Evolutionary conservation across 2,329 filamentous ascomycete genomes (phyloP).

Genomic region (Fusarium sp.): DNA sequence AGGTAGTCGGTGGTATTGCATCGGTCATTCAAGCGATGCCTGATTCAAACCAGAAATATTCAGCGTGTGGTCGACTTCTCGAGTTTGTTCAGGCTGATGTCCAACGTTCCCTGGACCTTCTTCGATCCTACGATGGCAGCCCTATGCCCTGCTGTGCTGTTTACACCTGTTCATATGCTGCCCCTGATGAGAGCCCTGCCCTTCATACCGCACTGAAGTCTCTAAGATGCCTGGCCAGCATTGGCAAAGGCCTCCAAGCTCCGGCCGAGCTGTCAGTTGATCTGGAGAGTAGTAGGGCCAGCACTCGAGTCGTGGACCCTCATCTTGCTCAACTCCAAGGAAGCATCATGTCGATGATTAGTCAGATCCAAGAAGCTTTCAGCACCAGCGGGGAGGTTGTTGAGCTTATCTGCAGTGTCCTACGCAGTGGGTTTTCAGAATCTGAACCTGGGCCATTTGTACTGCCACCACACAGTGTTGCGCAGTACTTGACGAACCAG

Average conservation of each 20-base stretch:
- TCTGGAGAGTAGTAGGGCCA: slow-evolving; percentile 63
- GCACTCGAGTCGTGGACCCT: slow-evolving; percentile 13
- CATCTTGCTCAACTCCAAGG: slow-evolving; percentile 55
- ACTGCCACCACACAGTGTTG: slow-evolving; percentile 73
- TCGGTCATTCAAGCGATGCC: slow-evolving; percentile 79
- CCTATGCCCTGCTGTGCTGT: slow-evolving; percentile 41
- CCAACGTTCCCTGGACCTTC: slow-evolving; percentile 38
- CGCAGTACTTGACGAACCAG: slow-evolving; percentile 72
- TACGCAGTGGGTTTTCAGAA: slow-evolving; percentile 82
- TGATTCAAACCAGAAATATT: slow-evolving; percentile 70
- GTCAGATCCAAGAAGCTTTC: slow-evolving; percentile 64
- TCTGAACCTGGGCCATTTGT: slow-evolving; percentile 81
- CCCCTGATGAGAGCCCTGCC: slow-evolving; percentile 56
- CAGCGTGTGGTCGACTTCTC: slow-evolving; percentile 40
- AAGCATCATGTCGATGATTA: slow-evolving; percentile 60
- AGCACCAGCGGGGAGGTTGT: slow-evolving; percentile 73
- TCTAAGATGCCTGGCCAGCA: slow-evolving; percentile 74
- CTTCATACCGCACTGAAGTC: slow-evolving; percentile 65
- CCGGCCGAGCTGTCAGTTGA: slow-evolving; percentile 75
- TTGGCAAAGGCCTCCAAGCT: slow-evolving; percentile 79
- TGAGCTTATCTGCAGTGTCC: slow-evolving; percentile 77
- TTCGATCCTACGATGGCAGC: slow-evolving; percentile 12
- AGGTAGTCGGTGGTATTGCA: slow-evolving; percentile 78
- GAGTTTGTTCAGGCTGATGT: slow-evolving; percentile 71
- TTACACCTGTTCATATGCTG: slow-evolving; percentile 44